phyloP scores from a whole-genome alignment of 768 basidiomycete genomes.

The Amanita pseudoporphyria region DNA sequence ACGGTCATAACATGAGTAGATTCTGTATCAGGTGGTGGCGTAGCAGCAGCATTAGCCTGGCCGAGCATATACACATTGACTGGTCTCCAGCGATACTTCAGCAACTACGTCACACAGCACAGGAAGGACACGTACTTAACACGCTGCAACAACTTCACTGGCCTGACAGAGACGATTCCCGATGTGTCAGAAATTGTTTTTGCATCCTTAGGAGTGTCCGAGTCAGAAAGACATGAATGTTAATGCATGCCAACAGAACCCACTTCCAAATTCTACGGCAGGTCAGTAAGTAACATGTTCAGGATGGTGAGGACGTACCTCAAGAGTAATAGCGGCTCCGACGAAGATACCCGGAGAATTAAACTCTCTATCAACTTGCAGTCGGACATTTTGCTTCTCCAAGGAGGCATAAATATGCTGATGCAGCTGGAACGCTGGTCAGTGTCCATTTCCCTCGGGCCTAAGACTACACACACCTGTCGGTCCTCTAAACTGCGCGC shows the following conservation, averaged over 20 bases:
- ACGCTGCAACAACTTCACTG: conserved; percentile 32
- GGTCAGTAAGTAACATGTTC: background rate
- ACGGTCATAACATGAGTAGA: conserved; percentile 49
- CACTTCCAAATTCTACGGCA: conserved; percentile 19
- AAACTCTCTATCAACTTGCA: conserved; percentile 43
- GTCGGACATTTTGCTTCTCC: conserved; percentile 31
- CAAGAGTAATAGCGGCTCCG: conserved; percentile 45
- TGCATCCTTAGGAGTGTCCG: too few species aligned
- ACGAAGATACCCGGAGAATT: conserved; percentile 43
- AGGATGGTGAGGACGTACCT: conserved; percentile 20
- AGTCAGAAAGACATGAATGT: background rate
- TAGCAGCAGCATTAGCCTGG: conserved; percentile 30
- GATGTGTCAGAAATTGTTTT: conserved; percentile 30
- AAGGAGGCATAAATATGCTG: conserved; percentile 39
- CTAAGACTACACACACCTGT: background rate
- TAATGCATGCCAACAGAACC: background rate
- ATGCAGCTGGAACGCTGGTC: conserved; percentile 27
- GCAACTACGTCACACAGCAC: background rate
- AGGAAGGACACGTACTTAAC: conserved; percentile 26
- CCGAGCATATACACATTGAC: conserved; percentile 31
- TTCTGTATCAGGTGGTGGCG: conserved; percentile 34
- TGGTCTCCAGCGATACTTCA: conserved; percentile 23
- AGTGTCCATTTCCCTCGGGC: background rate
- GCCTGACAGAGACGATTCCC: conserved; percentile 52
- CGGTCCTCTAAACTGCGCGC: background rate